Percentiles rank a stretch among this genome's conserved stretches.
phyloP scores from a whole-genome alignment of 192 early-diverging fungal genomes.

The Backusella psychrophila region DNA sequence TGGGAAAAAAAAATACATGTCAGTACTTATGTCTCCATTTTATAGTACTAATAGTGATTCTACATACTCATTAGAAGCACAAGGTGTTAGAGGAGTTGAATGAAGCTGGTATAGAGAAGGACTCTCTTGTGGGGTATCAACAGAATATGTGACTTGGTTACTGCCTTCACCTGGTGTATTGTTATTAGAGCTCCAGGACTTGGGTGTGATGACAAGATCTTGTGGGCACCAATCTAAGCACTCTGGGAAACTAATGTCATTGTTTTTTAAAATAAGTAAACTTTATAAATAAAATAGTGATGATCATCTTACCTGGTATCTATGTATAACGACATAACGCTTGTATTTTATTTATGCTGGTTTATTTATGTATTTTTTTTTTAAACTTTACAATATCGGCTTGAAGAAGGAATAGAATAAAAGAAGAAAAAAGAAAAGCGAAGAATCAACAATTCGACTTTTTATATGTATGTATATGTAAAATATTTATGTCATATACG shows the following conservation, averaged over 20 bases:
- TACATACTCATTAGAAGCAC: neutral
- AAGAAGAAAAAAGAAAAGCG: neutral
- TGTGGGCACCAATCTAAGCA: conserved; percentile 1
- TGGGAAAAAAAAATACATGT: neutral
- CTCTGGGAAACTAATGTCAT: neutral
- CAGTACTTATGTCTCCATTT: neutral
- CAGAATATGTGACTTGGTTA: neutral
- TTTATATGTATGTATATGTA: neutral
- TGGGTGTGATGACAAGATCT: neutral
- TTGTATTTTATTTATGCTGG: neutral
- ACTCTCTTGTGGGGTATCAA: neutral
- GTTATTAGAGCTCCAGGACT: neutral
- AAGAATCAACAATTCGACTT: neutral
- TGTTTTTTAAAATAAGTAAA: neutral
- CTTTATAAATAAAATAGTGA: neutral
- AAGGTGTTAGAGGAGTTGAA: neutral
- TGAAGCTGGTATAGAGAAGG: neutral
- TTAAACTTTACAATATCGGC: neutral
- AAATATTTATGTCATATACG: neutral
- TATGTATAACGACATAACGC: conserved; percentile 1
- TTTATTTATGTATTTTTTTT: neutral
- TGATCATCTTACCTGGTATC: neutral
- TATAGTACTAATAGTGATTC: neutral
- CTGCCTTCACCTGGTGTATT: neutral
- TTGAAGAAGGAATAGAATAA: neutral